Evolutionary conservation across 371 early-diverging fungal genomes (phyloP).

Genomic region (Mortierella sp.): DNA sequence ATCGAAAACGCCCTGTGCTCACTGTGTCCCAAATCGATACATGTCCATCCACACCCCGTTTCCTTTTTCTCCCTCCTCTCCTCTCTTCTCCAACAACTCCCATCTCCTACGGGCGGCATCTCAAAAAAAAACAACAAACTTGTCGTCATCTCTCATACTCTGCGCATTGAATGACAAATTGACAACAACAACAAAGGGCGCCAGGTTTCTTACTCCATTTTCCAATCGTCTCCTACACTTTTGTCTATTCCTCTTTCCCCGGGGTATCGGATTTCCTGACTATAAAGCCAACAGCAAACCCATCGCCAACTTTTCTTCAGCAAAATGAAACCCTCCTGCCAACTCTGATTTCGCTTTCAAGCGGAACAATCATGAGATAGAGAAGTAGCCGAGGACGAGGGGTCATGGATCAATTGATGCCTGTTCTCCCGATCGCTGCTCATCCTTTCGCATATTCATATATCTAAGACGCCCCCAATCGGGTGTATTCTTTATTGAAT

Average conservation of each 20-base stretch:
- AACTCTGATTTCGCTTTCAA: background rate
- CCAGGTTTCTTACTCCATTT: conserved; percentile 3
- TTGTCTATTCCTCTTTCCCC: background rate
- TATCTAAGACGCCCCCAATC: background rate
- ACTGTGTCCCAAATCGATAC: background rate
- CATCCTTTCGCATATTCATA: background rate
- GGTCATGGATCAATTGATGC: background rate
- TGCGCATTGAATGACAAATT: background rate
- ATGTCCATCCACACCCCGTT: background rate
- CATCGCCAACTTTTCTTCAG: too few species aligned
- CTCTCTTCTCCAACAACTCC: background rate
- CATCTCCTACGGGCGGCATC: background rate
- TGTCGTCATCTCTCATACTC: background rate
- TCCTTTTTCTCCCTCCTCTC: background rate
- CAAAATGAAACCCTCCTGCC: background rate
- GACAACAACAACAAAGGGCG: background rate
- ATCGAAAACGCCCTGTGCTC: conserved; percentile 3
- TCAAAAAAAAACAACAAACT: background rate
- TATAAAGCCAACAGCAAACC: background rate
- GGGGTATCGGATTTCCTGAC: too few species aligned
- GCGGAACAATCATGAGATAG: background rate
- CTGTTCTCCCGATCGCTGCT: background rate
- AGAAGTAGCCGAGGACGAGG: background rate
- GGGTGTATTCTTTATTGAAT: background rate
- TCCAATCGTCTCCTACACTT: background rate